Conservation (phyloP, 495 filamentous ascomycete species). For the Trichoderma virens region DNA sequence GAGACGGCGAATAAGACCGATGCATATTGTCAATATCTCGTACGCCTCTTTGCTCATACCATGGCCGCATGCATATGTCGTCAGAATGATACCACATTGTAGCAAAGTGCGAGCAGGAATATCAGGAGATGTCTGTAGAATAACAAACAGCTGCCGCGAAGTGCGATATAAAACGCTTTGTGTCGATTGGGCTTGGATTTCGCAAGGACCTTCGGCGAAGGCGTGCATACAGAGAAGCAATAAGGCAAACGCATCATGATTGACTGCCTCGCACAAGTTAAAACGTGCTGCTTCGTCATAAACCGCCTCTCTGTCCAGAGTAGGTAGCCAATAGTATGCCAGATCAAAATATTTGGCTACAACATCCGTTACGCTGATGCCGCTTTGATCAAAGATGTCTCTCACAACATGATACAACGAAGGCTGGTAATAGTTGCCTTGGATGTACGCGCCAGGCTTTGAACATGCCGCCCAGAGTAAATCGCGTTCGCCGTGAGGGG, state of each 20-base stretch:
- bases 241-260: background rate
- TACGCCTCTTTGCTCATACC: background rate
- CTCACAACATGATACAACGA: background rate
- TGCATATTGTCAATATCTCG: background rate
- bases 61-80: background rate
- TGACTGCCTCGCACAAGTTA: background rate
- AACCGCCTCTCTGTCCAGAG: background rate
- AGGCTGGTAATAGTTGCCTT: background rate
- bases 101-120: background rate
- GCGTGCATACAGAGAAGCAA: background rate
- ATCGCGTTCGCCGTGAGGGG: background rate
- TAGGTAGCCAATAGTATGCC: background rate
- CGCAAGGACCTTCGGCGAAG: background rate
- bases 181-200: background rate
- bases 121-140: background rate
- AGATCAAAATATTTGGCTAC: background rate
- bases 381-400: background rate
- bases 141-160: background rate
- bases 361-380: background rate
- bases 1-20: background rate
- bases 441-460: background rate
- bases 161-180: background rate
- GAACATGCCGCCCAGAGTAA: conserved; percentile 2
- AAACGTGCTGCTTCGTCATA: background rate
- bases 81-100: background rate